Conservation (phyloP, 2,329 filamentous ascomycete genomes). For the Sclerotinia minor region DNA sequence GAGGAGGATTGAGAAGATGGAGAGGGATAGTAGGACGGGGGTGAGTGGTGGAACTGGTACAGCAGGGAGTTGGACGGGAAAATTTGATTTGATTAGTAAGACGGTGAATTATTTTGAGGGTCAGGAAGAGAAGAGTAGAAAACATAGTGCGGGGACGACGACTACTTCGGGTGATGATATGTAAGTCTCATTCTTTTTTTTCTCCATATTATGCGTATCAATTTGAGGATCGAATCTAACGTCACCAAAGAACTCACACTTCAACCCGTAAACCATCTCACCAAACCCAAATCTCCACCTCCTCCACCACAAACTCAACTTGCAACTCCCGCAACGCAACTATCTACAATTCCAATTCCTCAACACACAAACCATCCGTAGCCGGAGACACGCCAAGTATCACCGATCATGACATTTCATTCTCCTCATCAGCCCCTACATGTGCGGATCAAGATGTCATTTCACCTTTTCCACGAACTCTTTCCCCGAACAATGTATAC, state of each 20-base stretch:
- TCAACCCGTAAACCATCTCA: not conserved
- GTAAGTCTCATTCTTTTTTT: conserved; percentile 4
- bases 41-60: not conserved
- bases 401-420: not conserved
- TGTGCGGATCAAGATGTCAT: not conserved
- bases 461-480: not conserved
- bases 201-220: no score
- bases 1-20: conserved; percentile 8
- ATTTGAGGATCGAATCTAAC: not conserved
- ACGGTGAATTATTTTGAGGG: conserved; percentile 35
- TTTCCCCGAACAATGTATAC: no score
- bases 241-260: not conserved
- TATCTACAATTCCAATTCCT: not conserved
- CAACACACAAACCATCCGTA: not conserved
- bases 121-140: conserved; percentile 24
- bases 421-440: not conserved
- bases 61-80: conserved; percentile 21
- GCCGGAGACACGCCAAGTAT: not conserved
- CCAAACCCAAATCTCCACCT: not conserved
- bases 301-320: not conserved
- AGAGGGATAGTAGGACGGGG: conserved; percentile 11
- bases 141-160: conserved; percentile 17
- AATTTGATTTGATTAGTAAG: conserved; percentile 36
- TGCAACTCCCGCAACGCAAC: not conserved
- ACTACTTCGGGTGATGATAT: conserved; percentile 1